Base-by-base conservation (phyloP, 495 filamentous ascomycete species). In the Penicillium longicatenatum region DNA sequence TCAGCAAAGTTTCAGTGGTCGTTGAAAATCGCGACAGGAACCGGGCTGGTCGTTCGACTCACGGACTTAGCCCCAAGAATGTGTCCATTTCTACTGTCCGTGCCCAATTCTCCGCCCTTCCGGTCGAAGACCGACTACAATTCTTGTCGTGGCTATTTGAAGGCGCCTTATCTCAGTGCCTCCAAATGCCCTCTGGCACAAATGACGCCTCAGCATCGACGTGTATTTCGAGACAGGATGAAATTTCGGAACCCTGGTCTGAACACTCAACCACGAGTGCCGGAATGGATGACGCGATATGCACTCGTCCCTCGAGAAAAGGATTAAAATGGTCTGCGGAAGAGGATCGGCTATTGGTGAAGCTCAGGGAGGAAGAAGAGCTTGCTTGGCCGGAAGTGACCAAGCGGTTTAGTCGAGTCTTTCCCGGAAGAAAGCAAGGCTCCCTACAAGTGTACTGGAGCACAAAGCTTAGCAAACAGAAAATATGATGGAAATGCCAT, bases 101-200 rank as follows among this genome's bases (percentile, higher is more conserved):
- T 31, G 52, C 21, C 19, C 31, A 63, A 57, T 65, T 65, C 46
- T 59, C 53, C 17, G 22, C 55, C 29, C 53, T 62, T 11, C 42
- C 42, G 10, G 44, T 52, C 33, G 47, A 65, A 52, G 62, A 56
- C 8, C 33, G 52, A 30, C 55, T 65, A 26, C 20, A 59, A 44
- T 62, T 65, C 44, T 44, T 65, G 33, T 65, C 54, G n/a, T 64
- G 29, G 54, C 37, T 64, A 26, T 56, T 59, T 49, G 46, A 63
- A 43, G 52, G 52, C 39, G 50, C 60, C 31, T 49, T 61, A 24
- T 49, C 59, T 26, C 33, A 55, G 22, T 61, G 43, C 33, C 6
- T 48, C 31, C 47, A 47, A 43, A 43, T 41, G 10, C 53, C 21
- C n/a, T 31, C 35, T 8, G 42, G 33, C 33, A 7, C 44, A 20